These are phyloP conservation scores for Lophiotrema nucula DNA, from an alignment of 495 filamentous ascomycete genomes.

Conservation along the genomic window DNA sequence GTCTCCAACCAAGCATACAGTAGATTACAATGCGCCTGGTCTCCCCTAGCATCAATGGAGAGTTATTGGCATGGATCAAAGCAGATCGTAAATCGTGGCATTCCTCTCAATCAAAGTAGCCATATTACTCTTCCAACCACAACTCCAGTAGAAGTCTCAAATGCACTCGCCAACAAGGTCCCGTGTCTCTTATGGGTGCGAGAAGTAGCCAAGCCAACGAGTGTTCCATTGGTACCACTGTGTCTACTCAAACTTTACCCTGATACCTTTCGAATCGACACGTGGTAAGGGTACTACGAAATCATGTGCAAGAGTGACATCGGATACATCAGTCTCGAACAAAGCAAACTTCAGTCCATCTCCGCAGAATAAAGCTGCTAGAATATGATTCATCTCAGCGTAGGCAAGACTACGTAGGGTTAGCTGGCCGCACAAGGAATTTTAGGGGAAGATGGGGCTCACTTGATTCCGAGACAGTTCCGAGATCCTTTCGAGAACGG, in stretches of 20 bases:
- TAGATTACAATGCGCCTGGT: no score
- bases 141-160: neutral
- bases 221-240: no score
- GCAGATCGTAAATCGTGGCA: no score
- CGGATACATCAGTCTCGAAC: constrained; percentile 43
- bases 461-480: constrained; percentile 45
- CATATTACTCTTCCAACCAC: neutral
- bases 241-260: constrained; percentile 1
- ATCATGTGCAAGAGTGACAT: constrained; percentile 43
- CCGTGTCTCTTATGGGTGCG: neutral
- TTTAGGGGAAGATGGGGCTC: no score
- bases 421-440: no score
- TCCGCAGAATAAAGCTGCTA: constrained; percentile 37
- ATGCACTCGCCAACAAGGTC: neutral
- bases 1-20: no score
- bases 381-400: constrained; percentile 41
- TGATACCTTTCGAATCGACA: constrained; percentile 41
- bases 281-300: constrained; percentile 42
- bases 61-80: no score
- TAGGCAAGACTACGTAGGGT: constrained; percentile 25
- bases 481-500: constrained; percentile 50
- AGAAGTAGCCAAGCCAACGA: no score
- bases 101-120: neutral
- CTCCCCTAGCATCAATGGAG: no score
- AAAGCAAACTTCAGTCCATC: constrained; percentile 39